Evolutionary conservation across 2,329 filamentous ascomycete genomes (phyloP), one percentile per base, ranked within the genome.

Genomic region (Botrytis pseudocinerea): DNA sequence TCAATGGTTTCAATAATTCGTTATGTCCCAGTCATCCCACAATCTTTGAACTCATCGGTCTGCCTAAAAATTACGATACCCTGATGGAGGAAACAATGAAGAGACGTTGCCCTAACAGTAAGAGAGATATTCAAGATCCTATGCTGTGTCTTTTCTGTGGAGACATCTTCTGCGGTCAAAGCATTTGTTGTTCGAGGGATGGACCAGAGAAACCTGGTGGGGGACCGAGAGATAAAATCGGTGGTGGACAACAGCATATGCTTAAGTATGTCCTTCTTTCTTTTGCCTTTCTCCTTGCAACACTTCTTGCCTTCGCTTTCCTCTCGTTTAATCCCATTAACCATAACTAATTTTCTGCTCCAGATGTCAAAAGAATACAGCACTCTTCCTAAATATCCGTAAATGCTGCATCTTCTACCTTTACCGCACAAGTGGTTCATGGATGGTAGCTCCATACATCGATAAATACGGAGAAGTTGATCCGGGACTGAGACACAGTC

Each of bases 391-490:
- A 82, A 97, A 97, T 82, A 95, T 99, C 78, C 92, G 96, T 77
- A 98, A 98, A 84, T 98, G 97, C 84, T 93, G 92, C 77, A 90
- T 97, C 59, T 89, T 97, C 74, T 97, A 97, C 82, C 85, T 97
- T 72, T 94, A 97, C 83, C 90, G 91, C 74, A 85, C 87, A 46
- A 92, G 93, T 64, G 96, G 96, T 57, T 94, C 92, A 40, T 99
- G 92, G 85, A 91, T 92, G 76, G 88, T 91, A 60, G 95, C 96
- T 6, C 96, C 96, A 0, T 99, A 98, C 82, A 91, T 98, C 76
- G 96, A 99, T 82, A 92, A 93, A 80, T 97, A 98, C 81, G 97
- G 97, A 76, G 96, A 99, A 85, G 93, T 94, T 6, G 96, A 99
- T 82, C 90, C 93, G n/a, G 95, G 95, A 60, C 86, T 99, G 51